Base-by-base conservation (phyloP, 169 alveolate genomes). In the Theileria sp. region DNA sequence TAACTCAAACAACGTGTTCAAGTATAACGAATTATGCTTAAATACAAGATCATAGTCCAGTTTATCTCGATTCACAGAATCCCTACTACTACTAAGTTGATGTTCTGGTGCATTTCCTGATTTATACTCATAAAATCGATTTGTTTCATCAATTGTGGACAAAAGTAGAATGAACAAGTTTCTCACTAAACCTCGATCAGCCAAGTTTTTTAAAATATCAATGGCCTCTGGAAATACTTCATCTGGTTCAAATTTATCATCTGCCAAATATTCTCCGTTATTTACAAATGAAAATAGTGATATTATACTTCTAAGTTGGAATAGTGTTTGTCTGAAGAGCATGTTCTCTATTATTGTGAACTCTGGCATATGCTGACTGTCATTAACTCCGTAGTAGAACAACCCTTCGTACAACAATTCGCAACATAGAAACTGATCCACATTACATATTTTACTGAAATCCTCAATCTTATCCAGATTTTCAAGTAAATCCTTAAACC, bases 351-450 rank as follows among this genome's bases (percentile, higher is more conserved):
- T 76, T 23, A 82, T 82, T 6, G 50, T 19, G 21, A 19, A 58
- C 75, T 82, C 88, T 25, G 88, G 49, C 79, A 65, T 65, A 4
- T n/a, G 56, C 64, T 82, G 88, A 19, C 79, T 58, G 9, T 75
- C 85, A 6, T 82, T 70, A 9, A 26, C 36, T 12, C 84, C 79
- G 66, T 82, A 82, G 70, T 38, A 82, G 67, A 64, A 73, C 13
- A 82, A 62, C 6, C 88, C 88, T 71, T 82, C 88, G 60, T 82
- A 74, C 61, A 82, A 67, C 50, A 82, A 19, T 13, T 82, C 80
- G 28, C 86, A 82, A 32, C 88, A 82, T 23, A 82, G 64, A 62
- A 72, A 23, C 79, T 82, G 88, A 34, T 82, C 75, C 51, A 82
- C 80, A 61, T 82, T 82, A 25, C 74, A 51, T 51, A 76, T 23